phyloP scores from a whole-genome alignment of 352 stramenopile genomes.

The Globisporangium polare region DNA sequence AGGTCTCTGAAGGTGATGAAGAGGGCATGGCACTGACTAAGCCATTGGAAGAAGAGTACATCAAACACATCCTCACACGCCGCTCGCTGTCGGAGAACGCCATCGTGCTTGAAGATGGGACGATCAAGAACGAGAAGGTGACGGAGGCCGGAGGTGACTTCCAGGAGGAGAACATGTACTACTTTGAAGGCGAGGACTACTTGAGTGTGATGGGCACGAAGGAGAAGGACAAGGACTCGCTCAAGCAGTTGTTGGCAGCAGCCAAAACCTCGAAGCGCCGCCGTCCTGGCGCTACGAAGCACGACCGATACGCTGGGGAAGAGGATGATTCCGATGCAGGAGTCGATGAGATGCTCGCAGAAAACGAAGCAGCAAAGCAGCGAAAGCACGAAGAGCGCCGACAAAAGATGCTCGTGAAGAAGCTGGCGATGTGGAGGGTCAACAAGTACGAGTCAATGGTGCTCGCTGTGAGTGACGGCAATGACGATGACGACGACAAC shows the following conservation, averaged over 20 bases:
- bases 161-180: conserved; percentile 80
- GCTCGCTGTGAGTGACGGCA: conserved; percentile 17
- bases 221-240: conserved; percentile 32
- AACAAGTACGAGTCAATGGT: conserved; percentile 61
- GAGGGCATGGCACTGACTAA: conserved; percentile 29
- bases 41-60: conserved; percentile 53
- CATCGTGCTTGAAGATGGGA: conserved; percentile 17
- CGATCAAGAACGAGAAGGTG: conserved; percentile 42
- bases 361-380: conserved; percentile 36
- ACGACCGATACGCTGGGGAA: conserved; percentile 26
- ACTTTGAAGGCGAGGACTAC: conserved; percentile 79
- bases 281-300: conserved; percentile 15
- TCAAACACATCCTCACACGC: conserved; percentile 40
- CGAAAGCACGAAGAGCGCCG: conserved; percentile 40
- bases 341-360: conserved; percentile 26
- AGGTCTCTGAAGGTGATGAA: conserved; percentile 23
- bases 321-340: conserved; percentile 34
- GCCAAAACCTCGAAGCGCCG: conserved; percentile 24
- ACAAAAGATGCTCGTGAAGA: conserved; percentile 37
- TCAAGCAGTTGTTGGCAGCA: conserved; percentile 33
- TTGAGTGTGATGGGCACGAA: conserved; percentile 34
- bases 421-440: conserved; percentile 47
- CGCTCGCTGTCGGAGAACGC: conserved; percentile 11
- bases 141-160: conserved; percentile 55
- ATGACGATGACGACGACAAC: conserved; percentile 8